Percentiles rank a stretch among this genome's conserved stretches.
Evolutionary conservation across 192 early-diverging fungal species (phyloP).

Genomic region (Backusella macrospora): DNA sequence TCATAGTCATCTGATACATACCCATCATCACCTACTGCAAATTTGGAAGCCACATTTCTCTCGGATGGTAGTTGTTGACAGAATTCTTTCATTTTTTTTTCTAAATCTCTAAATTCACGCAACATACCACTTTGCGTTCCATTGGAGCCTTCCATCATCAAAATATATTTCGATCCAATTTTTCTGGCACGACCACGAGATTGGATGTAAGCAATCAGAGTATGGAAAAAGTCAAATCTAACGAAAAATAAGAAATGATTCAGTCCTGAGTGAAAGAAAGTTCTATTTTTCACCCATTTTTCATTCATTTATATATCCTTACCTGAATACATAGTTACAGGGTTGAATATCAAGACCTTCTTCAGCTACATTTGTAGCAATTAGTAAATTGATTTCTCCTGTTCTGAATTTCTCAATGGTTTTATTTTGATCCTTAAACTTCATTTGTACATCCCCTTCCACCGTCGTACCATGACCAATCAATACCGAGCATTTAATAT

Average conservation of each 20-base stretch:
- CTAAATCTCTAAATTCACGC: constrained; percentile 43
- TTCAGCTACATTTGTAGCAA: constrained; percentile 93
- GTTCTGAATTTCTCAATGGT: constrained; percentile 69
- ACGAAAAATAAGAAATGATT: too few relatives aligned
- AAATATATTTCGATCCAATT: constrained; percentile 70
- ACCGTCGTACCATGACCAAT: constrained; percentile 58
- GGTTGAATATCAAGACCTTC: constrained; percentile 94
- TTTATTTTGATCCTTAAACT: constrained; percentile 55
- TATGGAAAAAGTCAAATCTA: constrained; percentile 80
- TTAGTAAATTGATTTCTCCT: constrained; percentile 73
- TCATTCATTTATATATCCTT: constrained; percentile 16
- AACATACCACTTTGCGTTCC: constrained; percentile 39
- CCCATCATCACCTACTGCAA: constrained; percentile 19
- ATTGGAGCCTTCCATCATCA: constrained; percentile 67
- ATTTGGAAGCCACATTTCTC: constrained; percentile 34
- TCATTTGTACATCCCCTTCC: constrained; percentile 52
- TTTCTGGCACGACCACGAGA: constrained; percentile 87
- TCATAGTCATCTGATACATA: constrained; percentile 26
- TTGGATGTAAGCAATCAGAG: constrained; percentile 81
- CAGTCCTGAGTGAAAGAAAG: too few relatives aligned
- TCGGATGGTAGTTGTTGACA: constrained; percentile 51
- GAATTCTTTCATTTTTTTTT: constrained; percentile 67
- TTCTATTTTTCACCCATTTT: too few relatives aligned
- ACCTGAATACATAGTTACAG: constrained; percentile 86
- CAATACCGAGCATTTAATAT: constrained; percentile 52